A percentile compares a stretch with the other conserved stretches of the same genome.
phyloP scores from a whole-genome alignment of 2,329 filamentous ascomycete species.

The Arthroderma sp. region DNA sequence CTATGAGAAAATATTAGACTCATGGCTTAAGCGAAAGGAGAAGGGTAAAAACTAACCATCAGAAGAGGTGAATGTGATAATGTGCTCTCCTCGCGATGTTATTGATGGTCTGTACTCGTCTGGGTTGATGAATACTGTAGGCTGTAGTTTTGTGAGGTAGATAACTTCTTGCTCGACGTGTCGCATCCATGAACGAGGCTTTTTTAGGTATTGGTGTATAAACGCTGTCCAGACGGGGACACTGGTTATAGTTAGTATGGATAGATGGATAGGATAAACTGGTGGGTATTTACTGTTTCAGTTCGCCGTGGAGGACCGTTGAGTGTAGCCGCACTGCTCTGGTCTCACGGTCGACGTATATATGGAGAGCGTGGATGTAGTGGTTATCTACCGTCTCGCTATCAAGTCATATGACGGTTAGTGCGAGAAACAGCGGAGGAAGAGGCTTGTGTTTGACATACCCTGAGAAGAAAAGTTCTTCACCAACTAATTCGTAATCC shows the following conservation, averaged over 20 bases:
- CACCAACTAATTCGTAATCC: conserved; percentile 40
- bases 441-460: conserved; percentile 19
- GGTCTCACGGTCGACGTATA: conserved; percentile 42
- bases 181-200: conserved; percentile 38
- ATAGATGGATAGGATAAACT: not conserved
- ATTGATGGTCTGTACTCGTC: conserved; percentile 37
- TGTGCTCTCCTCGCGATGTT: conserved; percentile 27
- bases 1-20: not conserved
- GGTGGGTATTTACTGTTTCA: conserved; percentile 32
- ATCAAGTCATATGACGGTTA: not conserved
- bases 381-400: conserved; percentile 42
- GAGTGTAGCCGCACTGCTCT: conserved; percentile 46
- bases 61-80: conserved; percentile 28
- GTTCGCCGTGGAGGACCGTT: conserved; percentile 41
- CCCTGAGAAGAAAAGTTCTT: conserved; percentile 41
- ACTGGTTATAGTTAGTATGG: conserved; percentile 18
- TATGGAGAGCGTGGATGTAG: conserved; percentile 43
- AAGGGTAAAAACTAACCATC: conserved; percentile 18
- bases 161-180: conserved; percentile 33
- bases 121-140: conserved; percentile 40
- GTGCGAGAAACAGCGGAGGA: not conserved
- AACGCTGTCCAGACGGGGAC: conserved; percentile 53
- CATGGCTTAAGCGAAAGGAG: not conserved
- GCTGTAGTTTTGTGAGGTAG: conserved; percentile 40
- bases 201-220: conserved; percentile 37